These are phyloP conservation scores for California macrophylla DNA, from an alignment of 441 rosid species.

Conservation along the genomic window DNA sequence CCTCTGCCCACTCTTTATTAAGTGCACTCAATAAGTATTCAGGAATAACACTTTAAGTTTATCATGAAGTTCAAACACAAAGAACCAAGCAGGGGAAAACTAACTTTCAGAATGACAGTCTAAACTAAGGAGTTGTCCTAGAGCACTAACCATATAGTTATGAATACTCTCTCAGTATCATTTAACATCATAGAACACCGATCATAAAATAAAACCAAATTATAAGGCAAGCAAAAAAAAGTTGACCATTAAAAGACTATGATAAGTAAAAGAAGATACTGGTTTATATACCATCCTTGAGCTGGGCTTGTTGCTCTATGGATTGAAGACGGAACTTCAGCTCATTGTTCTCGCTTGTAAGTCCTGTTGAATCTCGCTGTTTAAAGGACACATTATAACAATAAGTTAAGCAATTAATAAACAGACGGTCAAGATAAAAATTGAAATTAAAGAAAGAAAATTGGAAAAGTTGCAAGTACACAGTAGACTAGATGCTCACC, in stretches of 20 bases:
- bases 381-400: background rate
- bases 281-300: conserved; percentile 63
- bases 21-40: background rate
- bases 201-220: background rate
- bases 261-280: background rate
- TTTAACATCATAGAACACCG: background rate
- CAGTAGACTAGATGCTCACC: conserved; percentile 29
- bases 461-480: background rate
- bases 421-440: background rate
- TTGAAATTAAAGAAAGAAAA: background rate
- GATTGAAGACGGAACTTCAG: conserved; percentile 92
- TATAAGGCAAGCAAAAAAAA: background rate
- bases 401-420: background rate
- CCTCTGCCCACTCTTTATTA: background rate
- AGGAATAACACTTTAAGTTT: background rate
- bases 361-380: conserved; percentile 90
- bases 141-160: background rate
- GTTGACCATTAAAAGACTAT: background rate
- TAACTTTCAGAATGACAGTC: background rate
- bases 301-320: conserved; percentile 91
- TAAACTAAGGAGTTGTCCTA: background rate
- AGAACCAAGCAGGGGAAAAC: background rate
- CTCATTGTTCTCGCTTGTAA: conserved; percentile 82
- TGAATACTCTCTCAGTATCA: background rate
- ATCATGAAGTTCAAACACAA: background rate